phyloP scores from a whole-genome alignment of 441 rosid genomes.

The Sinapis alba region DNA sequence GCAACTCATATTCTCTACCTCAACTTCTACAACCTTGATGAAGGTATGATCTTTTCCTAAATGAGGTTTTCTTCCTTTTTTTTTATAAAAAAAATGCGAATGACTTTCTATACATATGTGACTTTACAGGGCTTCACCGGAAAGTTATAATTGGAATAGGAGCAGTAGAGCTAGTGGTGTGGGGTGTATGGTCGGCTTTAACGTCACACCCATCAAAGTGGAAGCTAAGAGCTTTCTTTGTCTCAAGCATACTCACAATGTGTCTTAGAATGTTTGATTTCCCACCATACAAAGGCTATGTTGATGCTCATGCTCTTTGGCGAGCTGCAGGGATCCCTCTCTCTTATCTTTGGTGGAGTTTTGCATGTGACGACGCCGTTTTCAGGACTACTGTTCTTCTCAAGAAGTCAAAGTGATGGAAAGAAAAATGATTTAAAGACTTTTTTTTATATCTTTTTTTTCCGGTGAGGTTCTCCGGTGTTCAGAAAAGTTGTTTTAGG shows the following conservation, averaged over 20 bases:
- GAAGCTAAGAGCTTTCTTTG: slow-evolving; percentile 60
- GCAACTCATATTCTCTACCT: slow-evolving; percentile 68
- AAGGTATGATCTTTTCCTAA: slow-evolving; percentile 41
- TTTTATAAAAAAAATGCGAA: neutral
- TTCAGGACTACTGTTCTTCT: slow-evolving; percentile 52
- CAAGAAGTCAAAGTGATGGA: slow-evolving; percentile 60
- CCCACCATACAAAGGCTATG: slow-evolving; percentile 52
- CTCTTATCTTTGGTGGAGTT: slow-evolving; percentile 72
- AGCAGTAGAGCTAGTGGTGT: slow-evolving; percentile 52
- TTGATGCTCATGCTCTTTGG: slow-evolving; percentile 64
- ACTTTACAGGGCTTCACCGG: slow-evolving; percentile 56
- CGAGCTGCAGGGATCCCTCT: slow-evolving; percentile 56
- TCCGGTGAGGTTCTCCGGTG: slow-evolving; percentile 42
- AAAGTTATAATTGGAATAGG: slow-evolving; percentile 63
- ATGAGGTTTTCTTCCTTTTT: neutral
- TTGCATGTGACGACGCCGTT: slow-evolving; percentile 62
- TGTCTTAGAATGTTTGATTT: slow-evolving; percentile 56
- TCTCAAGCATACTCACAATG: slow-evolving; percentile 45
- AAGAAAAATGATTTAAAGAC: neutral
- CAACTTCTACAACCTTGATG: slow-evolving; percentile 59
- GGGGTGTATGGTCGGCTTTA: slow-evolving; percentile 67
- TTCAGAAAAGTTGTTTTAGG: slow-evolving; percentile 36
- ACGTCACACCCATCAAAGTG: slow-evolving; percentile 57
- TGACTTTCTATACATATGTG: neutral
- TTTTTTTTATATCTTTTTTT: slow-evolving; percentile 3